Conservation (phyloP, 2,329 filamentous ascomycete species). For the Colletotrichum cereale region DNA sequence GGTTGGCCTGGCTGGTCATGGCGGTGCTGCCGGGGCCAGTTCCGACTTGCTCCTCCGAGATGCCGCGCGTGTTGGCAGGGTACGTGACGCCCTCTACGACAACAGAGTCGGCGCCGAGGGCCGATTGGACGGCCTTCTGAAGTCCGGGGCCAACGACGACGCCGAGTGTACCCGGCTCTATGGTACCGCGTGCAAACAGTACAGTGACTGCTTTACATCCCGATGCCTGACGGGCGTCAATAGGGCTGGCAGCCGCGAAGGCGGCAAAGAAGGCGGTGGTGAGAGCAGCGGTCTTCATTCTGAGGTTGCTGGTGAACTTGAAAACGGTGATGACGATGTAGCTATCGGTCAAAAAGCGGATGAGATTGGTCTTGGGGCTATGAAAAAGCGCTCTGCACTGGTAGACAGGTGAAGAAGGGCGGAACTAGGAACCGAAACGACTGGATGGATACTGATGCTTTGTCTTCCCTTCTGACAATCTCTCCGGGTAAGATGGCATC, state of each 20-base stretch:
- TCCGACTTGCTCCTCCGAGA: constrained; percentile 56
- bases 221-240: constrained; percentile 30
- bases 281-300: constrained; percentile 52
- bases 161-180: constrained; percentile 65
- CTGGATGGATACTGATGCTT: constrained; percentile 3
- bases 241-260: constrained; percentile 43
- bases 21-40: constrained; percentile 56
- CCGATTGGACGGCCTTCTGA: constrained; percentile 56
- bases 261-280: constrained; percentile 44
- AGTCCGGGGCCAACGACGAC: constrained; percentile 62
- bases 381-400: constrained; percentile 10
- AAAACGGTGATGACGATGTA: background rate
- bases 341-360: constrained; percentile 14
- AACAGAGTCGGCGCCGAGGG: constrained; percentile 58
- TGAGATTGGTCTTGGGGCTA: background rate
- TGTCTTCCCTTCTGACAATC: background rate
- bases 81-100: constrained; percentile 68
- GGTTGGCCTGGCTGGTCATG: constrained; percentile 49
- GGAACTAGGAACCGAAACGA: constrained; percentile 7
- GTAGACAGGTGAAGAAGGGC: constrained; percentile 1
- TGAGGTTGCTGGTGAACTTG: constrained; percentile 7
- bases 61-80: constrained; percentile 58
- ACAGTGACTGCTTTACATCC: constrained; percentile 62
- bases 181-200: constrained; percentile 68
- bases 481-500: background rate